Evolutionary conservation across 345 rosid species (phyloP), one percentile per base, ranked within the genome.

Genomic region (Cardamine chenopodiifolia): DNA sequence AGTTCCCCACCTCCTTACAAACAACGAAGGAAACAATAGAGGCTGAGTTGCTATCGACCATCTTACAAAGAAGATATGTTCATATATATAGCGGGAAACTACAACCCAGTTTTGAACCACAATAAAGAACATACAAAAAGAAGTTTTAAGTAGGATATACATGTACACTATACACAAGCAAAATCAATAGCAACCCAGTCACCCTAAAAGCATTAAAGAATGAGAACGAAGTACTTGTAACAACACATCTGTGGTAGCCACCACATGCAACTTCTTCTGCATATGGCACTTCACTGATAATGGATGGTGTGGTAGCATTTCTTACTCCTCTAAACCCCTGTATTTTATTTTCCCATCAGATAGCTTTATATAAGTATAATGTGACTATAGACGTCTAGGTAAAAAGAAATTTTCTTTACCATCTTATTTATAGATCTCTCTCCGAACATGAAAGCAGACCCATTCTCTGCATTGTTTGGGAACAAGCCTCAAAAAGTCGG

Each of bases 221-320:
- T 44, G 45, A 70, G 58, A 37, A 32, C 62, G 15, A 69, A 61
- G 84, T 89, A 94, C 98, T 81, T 70, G 98, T 87, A 66, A 94
- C 76, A 53, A 85, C 85, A 76, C 97, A 91, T 28, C 90, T 88
- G 82, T 94, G 98, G 79, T 94, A 91, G 67, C 98, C 96, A 82
- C 98, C 98, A 28, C 97, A 88, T 68, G 90, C 90, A 82, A 94
- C 86, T 74, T 86, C 96, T 79, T 77, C 85, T 58, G 95, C 88
- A 63, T 70, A 80, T 26, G 95, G 95, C 54, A 89, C 78, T 64
- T 84, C 72, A 56, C 62, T 78, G 64, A 88, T 78, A 79, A 84
- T 63, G 54, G 91, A 77, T 14, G 89, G 93, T 35, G 82, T 84
- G 62, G 85, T 82, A 40, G 83, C 83, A 83, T 78, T 76, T 32